phyloP scores from a whole-genome alignment of 1,139 yeast species.

The Protomyces arabidopsidicola region DNA sequence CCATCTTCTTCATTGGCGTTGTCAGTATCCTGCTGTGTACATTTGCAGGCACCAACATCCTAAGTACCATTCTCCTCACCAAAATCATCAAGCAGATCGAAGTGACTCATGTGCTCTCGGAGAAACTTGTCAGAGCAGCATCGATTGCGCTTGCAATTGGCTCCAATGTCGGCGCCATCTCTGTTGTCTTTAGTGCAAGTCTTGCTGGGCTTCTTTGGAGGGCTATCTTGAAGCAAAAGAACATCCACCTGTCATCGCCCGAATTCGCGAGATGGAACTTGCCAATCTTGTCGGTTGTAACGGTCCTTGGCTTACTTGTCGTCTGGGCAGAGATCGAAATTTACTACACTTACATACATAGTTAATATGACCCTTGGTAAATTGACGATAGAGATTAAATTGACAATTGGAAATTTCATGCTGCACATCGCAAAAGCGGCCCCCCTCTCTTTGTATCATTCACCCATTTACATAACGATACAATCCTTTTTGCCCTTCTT shows the following conservation, averaged over 20 bases:
- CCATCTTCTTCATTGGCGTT: constrained; percentile 22
- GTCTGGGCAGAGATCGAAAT: constrained; percentile 26
- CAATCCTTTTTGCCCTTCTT: neutral
- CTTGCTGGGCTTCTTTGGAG: constrained; percentile 28
- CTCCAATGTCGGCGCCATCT: constrained; percentile 24
- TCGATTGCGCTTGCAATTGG: constrained; percentile 24
- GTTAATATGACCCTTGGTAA: neutral
- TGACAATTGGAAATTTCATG: neutral
- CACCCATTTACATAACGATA: neutral
- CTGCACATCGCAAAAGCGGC: neutral
- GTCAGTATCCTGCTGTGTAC: constrained; percentile 24
- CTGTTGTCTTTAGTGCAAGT: constrained; percentile 21
- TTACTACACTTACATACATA: constrained; percentile 22
- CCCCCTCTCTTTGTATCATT: neutral
- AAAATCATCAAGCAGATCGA: constrained; percentile 13
- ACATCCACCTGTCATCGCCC: constrained; percentile 8
- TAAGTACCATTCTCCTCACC: constrained; percentile 23
- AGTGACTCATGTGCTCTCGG: neutral
- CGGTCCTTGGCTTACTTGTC: constrained; percentile 12
- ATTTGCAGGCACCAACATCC: constrained; percentile 27
- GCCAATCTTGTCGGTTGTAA: neutral
- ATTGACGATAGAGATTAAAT: neutral
- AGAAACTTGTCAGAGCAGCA: constrained; percentile 3
- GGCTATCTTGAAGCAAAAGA: constrained; percentile 17
- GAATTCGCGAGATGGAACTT: constrained; percentile 25